These are phyloP conservation scores for Blumeria hordei DNA, from an alignment of 2,329 filamentous ascomycete species.

Conservation along the genomic window DNA sequence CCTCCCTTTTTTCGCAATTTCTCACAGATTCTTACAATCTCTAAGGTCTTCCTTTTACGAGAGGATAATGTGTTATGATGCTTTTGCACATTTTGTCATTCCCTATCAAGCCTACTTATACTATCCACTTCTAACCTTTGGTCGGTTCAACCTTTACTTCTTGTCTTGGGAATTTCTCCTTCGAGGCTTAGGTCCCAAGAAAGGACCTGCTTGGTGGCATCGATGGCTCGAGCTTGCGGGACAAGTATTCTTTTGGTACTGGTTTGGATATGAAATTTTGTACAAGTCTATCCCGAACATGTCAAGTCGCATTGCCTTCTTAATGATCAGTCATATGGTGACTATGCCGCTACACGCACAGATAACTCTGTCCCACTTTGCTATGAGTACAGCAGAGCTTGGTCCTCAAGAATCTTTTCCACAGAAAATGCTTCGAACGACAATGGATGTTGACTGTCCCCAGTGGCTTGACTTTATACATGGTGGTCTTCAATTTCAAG, in stretches of 20 bases:
- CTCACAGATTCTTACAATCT: constrained; percentile 51
- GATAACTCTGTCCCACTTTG: constrained; percentile 79
- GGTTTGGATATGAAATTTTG: constrained; percentile 65
- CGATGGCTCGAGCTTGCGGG: constrained; percentile 56
- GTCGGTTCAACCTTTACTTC: constrained; percentile 68
- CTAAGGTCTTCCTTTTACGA: constrained; percentile 68
- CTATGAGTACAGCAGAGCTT: constrained; percentile 75
- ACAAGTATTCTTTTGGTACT: constrained; percentile 60
- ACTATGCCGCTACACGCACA: constrained; percentile 69
- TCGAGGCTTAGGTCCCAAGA: constrained; percentile 41
- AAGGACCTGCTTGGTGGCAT: constrained; percentile 64
- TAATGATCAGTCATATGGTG: constrained; percentile 59
- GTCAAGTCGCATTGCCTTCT: constrained; percentile 44
- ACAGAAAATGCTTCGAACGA: constrained; percentile 75
- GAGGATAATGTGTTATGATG: constrained; percentile 54
- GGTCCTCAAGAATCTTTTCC: constrained; percentile 69
- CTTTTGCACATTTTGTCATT: constrained; percentile 42
- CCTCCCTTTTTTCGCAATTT: constrained; percentile 70
- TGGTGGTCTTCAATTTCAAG: constrained; percentile 74
- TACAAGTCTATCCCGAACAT: constrained; percentile 48
- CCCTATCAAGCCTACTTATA: constrained; percentile 62
- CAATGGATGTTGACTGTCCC: constrained; percentile 81
- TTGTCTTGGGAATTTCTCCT: constrained; percentile 61
- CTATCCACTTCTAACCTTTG: constrained; percentile 58
- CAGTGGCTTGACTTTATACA: constrained; percentile 77